A percentile compares a stretch with the other conserved stretches of the same genome.
phyloP scores from a whole-genome alignment of 1,139 yeast genomes.

The Sugiyamaella xylanicola region DNA sequence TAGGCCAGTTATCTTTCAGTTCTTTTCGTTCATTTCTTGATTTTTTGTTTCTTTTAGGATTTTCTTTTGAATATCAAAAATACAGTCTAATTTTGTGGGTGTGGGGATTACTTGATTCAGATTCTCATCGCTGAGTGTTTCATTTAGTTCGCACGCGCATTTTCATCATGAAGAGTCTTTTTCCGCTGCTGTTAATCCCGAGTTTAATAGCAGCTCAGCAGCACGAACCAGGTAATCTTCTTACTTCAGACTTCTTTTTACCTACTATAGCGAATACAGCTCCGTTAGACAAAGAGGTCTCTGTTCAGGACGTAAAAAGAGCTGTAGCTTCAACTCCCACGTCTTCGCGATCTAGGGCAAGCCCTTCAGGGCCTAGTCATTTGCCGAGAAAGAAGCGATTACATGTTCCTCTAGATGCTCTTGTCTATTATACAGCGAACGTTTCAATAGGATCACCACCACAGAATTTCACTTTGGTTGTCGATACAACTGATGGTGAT shows the following conservation, averaged over 20 bases:
- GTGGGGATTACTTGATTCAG: too few relatives aligned
- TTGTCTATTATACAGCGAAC: conserved; percentile 17
- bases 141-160: neutral
- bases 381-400: neutral
- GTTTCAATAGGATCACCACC: conserved; percentile 24
- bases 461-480: conserved; percentile 25
- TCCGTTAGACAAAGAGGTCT: too few relatives aligned
- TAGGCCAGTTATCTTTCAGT: too few relatives aligned
- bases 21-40: too few relatives aligned
- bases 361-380: neutral
- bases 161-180: neutral
- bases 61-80: too few relatives aligned
- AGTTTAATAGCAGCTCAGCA: neutral
- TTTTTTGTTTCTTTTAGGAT: too few relatives aligned
- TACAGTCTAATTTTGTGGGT: too few relatives aligned
- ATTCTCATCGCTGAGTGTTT: neutral
- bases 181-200: neutral
- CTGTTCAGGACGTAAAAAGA: too few relatives aligned
- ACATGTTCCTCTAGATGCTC: conserved; percentile 2
- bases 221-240: neutral
- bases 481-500: conserved; percentile 29
- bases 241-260: too few relatives aligned
- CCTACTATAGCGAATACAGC: too few relatives aligned
- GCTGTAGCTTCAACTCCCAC: too few relatives aligned
- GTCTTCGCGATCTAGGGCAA: neutral